Evolutionary conservation across 129 eudicot species (phyloP).

Genomic region (Flaveria brownii): DNA sequence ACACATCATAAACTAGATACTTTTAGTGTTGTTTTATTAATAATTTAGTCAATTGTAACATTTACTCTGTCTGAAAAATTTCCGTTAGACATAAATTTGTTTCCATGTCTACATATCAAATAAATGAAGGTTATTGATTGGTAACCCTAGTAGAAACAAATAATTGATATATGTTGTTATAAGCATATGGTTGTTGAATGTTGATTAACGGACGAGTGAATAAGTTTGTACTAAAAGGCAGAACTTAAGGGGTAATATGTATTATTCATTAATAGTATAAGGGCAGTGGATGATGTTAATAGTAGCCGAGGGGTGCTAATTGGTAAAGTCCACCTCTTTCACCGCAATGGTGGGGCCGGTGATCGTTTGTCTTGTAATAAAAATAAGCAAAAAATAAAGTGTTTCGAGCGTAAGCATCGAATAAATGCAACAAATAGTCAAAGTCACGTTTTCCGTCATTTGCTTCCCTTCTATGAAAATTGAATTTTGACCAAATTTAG

Average conservation of each 20-base stretch:
- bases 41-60: neutral
- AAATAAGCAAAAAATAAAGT: conserved; percentile 9
- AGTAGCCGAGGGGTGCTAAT: neutral
- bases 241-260: neutral
- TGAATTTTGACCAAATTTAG: too few relatives aligned
- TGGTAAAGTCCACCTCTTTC: conserved; percentile 6
- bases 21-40: neutral
- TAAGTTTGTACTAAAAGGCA: neutral
- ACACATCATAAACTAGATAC: neutral
- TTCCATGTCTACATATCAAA: neutral
- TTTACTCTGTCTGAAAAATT: neutral
- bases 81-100: neutral
- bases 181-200: neutral
- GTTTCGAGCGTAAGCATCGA: conserved; percentile 15
- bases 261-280: neutral
- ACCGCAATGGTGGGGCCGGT: conserved; percentile 20
- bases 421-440: conserved; percentile 17
- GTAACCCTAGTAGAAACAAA: neutral
- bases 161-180: neutral
- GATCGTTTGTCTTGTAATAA: conserved; percentile 24
- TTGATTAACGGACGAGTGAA: too few relatives aligned
- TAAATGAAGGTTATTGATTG: neutral
- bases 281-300: neutral
- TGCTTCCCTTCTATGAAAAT: neutral
- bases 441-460: neutral